Percentiles rank a stretch among this genome's conserved stretches.
phyloP scores from a whole-genome alignment of 2,329 filamentous ascomycete species.

The Chaetomium olivaceum region DNA sequence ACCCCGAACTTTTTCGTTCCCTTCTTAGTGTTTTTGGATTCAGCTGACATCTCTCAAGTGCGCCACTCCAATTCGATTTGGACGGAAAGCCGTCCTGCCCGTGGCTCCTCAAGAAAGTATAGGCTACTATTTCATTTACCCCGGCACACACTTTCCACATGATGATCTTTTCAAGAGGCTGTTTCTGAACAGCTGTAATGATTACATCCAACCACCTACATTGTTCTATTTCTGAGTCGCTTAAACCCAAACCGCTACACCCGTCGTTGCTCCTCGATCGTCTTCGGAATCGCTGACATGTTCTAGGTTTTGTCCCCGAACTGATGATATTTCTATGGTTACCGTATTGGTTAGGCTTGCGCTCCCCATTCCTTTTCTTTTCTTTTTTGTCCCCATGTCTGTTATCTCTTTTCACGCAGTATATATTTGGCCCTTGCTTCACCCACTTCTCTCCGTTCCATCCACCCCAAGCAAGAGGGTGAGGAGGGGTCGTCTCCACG shows the following conservation, averaged over 20 bases:
- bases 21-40: background rate
- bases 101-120: background rate
- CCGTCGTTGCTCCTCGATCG: background rate
- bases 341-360: background rate
- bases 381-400: too few species aligned
- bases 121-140: background rate
- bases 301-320: background rate
- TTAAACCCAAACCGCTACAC: background rate
- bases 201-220: slow-evolving; percentile 27
- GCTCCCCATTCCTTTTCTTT: too few species aligned
- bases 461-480: too few species aligned
- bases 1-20: background rate
- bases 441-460: too few species aligned
- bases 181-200: slow-evolving; percentile 26
- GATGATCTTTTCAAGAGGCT: slow-evolving; percentile 25
- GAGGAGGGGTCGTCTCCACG: too few species aligned
- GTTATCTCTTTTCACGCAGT: too few species aligned
- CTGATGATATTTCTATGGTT: background rate
- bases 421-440: too few species aligned
- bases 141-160: background rate
- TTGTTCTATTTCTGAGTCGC: slow-evolving; percentile 24
- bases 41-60: background rate
- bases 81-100: background rate
- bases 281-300: background rate
- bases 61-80: background rate